Evolutionary conservation across 352 stramenopile species (phyloP), one percentile per base, ranked within the genome.

Genomic region (Pythium folliculosum): DNA sequence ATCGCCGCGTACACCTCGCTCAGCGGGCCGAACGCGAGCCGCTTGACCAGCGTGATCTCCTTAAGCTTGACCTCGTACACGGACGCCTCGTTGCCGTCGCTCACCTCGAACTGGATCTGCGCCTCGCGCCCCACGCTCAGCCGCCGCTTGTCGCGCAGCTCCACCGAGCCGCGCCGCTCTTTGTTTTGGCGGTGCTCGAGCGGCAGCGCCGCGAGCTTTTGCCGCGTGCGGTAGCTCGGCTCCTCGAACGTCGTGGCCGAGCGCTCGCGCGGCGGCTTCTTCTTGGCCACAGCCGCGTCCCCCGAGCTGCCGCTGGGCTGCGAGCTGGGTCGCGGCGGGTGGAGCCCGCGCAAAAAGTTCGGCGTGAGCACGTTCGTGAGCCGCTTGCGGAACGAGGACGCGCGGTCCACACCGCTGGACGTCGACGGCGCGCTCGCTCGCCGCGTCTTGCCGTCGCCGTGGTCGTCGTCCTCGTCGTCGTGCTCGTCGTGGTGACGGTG

Each of bases 21-120:
- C 19, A 91, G 71, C 5, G 83, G 82, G 0, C 85, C 83, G 12
- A 86, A 86, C 14, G 83, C 85, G n/a, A 93, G 65, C 5, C 84
- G 76, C 62, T 91, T 91, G 38, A 92, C 83, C 17, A 93, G 55
- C 27, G 84, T 77, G 62, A 93, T 83, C 63, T 93, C 85, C 12
- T 82, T 76, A 17, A 93, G 75, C 62, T 93, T 93, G 57, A 92
- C 79, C 60, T 93, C 85, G 60, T 93, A 93, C 50, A 93, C 85
- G 0, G 77, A 82, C 27, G 78, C 80, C 49, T 90, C 80, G 67
- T 91, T 78, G n/a, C 78, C 81, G n/a, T 77, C 81, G 63, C 57
- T 65, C 3, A 93, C 80, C 17, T 92, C 71, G 60, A 93, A 93
- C 27, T 80, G 78, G 43, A 93, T 61, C 21, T 78, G 74, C 10